Evolutionary conservation across 2,329 filamentous ascomycete species (phyloP).

Genomic region (Clarireedia paspali): DNA sequence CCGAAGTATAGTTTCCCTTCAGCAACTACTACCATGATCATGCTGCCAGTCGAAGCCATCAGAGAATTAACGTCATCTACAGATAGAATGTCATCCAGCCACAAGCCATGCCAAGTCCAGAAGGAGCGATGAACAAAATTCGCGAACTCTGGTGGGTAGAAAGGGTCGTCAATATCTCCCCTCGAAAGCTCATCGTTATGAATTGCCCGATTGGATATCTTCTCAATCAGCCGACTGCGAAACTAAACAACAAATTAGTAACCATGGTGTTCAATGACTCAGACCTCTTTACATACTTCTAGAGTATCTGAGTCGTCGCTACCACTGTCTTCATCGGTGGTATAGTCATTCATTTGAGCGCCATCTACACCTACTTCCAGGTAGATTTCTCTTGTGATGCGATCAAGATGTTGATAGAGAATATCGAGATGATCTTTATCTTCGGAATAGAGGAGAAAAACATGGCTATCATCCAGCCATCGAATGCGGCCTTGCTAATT

Average conservation of each 20-base stretch:
- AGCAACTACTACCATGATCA: constrained; percentile 10
- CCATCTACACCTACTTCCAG: neutral
- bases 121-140: neutral
- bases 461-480: constrained; percentile 4
- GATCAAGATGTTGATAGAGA: neutral
- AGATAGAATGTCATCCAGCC: neutral
- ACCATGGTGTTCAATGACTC: neutral
- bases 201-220: neutral
- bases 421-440: neutral
- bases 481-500: constrained; percentile 5
- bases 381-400: constrained; percentile 1
- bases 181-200: neutral
- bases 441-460: neutral
- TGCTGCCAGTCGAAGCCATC: neutral
- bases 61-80: constrained; percentile 4
- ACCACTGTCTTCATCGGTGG: neutral
- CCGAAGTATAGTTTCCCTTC: constrained; percentile 17
- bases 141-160: constrained; percentile 1
- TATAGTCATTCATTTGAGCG: neutral
- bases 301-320: neutral
- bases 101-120: neutral
- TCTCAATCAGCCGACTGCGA: constrained; percentile 1
- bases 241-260: neutral
- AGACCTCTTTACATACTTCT: neutral
- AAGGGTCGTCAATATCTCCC: constrained; percentile 4